Evolutionary conservation across 176 grass and related monocot genomes (phyloP).

Genomic region (Alopecurus myosuroides): DNA sequence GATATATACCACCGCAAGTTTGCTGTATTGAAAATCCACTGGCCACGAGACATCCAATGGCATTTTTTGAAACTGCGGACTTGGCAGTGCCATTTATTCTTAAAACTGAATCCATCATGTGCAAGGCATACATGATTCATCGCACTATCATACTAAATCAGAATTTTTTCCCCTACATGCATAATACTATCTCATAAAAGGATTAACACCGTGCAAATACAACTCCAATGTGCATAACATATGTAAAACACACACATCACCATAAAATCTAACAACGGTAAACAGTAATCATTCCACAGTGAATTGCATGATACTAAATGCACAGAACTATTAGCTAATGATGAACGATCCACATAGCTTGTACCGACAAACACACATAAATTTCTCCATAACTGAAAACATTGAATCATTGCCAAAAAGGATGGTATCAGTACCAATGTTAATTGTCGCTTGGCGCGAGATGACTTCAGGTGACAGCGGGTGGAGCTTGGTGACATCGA

Average conservation of each 20-base stretch:
- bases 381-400: neutral
- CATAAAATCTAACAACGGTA: neutral
- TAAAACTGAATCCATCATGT: neutral
- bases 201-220: neutral
- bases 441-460: slow-evolving; percentile 79
- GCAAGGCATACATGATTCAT: neutral
- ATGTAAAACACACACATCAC: neutral
- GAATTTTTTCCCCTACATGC: neutral
- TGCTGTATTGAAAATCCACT: neutral
- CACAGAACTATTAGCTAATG: neutral
- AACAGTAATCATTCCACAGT: neutral
- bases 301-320: neutral
- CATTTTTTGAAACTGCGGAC: neutral
- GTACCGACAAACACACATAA: neutral
- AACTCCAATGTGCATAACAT: neutral
- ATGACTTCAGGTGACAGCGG: slow-evolving; percentile 86
- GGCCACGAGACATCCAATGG: neutral
- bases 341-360: neutral
- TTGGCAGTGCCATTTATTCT: neutral
- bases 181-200: neutral
- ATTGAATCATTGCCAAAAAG: neutral
- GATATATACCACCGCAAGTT: neutral
- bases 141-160: neutral
- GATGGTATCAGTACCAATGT: slow-evolving; percentile 57
- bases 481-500: slow-evolving; percentile 76